Base-by-base conservation (phyloP, 768 basidiomycete species). In the Sarcodon sp. region DNA sequence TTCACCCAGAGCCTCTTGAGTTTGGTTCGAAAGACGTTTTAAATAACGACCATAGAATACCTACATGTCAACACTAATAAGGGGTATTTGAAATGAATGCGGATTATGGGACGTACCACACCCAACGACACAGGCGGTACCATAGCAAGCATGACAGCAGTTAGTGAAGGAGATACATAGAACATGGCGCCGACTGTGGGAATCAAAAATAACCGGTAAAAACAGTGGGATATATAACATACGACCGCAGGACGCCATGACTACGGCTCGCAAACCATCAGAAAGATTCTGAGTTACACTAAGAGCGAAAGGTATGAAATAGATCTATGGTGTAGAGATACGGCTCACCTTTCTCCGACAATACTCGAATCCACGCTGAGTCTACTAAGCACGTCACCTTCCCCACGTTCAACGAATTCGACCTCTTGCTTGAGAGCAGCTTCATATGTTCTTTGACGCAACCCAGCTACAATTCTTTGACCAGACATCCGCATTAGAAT, bases 31-130 rank as follows among this genome's bases (percentile, higher is more conserved):
- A 3, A 99, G 76, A 51, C 81, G 84, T 61, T 92, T 90, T 47
- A 99, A 67, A 65, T 97, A 99, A 10, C 92, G 80, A 53, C 94
- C 93, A 57, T 99, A 99, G 61, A 91, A 87, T 10, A 97, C 88
- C 87, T 94, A 52, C 16, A 15, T 33, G 18, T 7, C 18, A 27
- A 10, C 3, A 35, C 45, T 10, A 9, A 43, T 13, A 46, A 35
- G 10, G n/a, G 56, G 51, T 4, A 27, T 27, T 27, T 27, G 21
- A 12, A 49, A 35, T n/a, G 12, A 6, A 47, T 50, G 41, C 54
- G 49, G 49, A 39, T 51, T 66, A 71, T 32, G 61, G 59, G 18
- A 68, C 73, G 36, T 66, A 93, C 77, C 57, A 91, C 83, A 54
- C 87, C 87, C 47, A 91, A 69, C 18, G 87, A 88, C 4, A 91